Conservation (phyloP, 169 alveolate species). For the Pseudocohnilembus persalinus region DNA sequence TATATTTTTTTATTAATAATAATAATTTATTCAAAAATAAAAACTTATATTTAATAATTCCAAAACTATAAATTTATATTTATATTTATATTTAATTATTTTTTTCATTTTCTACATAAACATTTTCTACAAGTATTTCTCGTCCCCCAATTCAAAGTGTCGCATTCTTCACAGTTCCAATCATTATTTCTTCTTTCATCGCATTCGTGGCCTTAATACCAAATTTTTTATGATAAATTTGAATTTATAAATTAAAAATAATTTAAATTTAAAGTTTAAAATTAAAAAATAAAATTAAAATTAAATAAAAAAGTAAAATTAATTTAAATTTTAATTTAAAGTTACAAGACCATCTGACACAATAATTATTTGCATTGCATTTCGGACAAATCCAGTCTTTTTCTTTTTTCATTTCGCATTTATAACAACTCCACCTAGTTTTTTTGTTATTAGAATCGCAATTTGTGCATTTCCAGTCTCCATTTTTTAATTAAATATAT, state of each 20-base stretch:
- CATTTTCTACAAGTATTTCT: not conserved
- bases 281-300: too few species aligned
- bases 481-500: not conserved
- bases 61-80: too few species aligned
- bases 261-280: too few species aligned
- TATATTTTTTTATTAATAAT: too few species aligned
- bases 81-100: too few species aligned
- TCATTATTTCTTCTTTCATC: not conserved
- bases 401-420: not conserved
- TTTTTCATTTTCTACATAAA: not conserved
- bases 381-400: not conserved
- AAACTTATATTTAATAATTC: too few species aligned
- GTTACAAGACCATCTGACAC: not conserved
- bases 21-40: too few species aligned
- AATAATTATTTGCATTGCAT: not conserved
- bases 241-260: too few species aligned
- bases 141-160: not conserved
- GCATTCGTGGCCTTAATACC: not conserved
- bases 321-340: too few species aligned
- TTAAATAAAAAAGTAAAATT: not conserved
- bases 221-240: too few species aligned
- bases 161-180: not conserved
- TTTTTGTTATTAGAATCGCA: not conserved
- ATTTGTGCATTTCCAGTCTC: not conserved
- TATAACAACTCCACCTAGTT: not conserved